These are phyloP conservation scores for Exophiala dermatitidis DNA, from an alignment of 2,329 filamentous ascomycete species.

Conservation along the genomic window DNA sequence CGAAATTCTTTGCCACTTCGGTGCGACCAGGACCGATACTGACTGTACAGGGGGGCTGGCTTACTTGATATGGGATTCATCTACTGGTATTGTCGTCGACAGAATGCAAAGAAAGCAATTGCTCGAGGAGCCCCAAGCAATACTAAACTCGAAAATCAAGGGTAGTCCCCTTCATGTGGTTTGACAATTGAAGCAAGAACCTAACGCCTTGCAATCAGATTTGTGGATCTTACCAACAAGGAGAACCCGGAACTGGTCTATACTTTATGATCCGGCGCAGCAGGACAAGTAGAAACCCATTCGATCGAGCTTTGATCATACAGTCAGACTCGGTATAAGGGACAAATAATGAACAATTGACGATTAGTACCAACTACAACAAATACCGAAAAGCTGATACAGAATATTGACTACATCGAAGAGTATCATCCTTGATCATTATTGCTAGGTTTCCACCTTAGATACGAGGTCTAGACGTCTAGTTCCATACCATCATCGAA, in stretches of 20 bases:
- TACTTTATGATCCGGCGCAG: slow-evolving; percentile 36
- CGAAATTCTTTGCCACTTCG: too few species aligned
- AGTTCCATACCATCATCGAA: too few species aligned
- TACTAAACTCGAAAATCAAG: slow-evolving; percentile 56
- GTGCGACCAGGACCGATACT: too few species aligned
- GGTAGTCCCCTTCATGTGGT: slow-evolving; percentile 29
- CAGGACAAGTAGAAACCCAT: background rate
- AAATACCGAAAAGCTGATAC: too few species aligned
- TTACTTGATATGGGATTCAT: slow-evolving; percentile 51
- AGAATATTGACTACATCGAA: too few species aligned
- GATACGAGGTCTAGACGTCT: too few species aligned
- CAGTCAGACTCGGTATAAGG: too few species aligned
- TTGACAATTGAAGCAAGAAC: background rate
- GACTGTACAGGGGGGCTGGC: slow-evolving; percentile 44
- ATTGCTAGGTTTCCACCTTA: too few species aligned
- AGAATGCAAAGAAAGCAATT: slow-evolving; percentile 54
- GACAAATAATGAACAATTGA: too few species aligned
- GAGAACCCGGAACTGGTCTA: slow-evolving; percentile 61
- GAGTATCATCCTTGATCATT: too few species aligned
- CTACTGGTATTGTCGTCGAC: slow-evolving; percentile 51
- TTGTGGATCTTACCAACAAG: slow-evolving; percentile 57
- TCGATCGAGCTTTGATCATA: too few species aligned
- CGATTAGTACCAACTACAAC: too few species aligned
- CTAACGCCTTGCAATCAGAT: slow-evolving; percentile 32
- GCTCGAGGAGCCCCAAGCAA: slow-evolving; percentile 49